phyloP scores from a whole-genome alignment of 129 eudicot genomes.

The Ambrosia artemisiifolia region DNA sequence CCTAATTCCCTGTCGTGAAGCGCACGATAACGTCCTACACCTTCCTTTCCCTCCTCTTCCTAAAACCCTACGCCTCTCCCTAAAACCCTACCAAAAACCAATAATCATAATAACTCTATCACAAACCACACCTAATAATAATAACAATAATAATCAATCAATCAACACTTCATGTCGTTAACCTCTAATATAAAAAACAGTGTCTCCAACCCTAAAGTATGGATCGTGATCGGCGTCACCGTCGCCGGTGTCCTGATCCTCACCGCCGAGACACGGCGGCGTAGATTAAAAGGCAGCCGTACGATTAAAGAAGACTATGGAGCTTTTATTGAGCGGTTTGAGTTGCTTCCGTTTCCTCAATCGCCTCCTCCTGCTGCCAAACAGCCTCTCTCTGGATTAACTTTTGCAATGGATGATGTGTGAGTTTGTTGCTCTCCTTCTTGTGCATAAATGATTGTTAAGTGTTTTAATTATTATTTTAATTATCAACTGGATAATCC shows the following conservation, averaged over 20 bases:
- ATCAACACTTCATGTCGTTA: conserved; percentile 8
- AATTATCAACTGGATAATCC: neutral
- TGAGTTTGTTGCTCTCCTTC: conserved; percentile 33
- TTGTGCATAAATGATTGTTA: neutral
- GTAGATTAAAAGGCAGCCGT: conserved; percentile 42
- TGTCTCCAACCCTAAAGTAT: conserved; percentile 59
- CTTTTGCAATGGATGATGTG: conserved; percentile 79
- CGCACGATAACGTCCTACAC: conserved; percentile 24
- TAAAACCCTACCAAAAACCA: conserved; percentile 28
- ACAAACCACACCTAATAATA: neutral
- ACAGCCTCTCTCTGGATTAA: conserved; percentile 46
- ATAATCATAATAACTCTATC: neutral
- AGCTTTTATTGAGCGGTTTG: conserved; percentile 69
- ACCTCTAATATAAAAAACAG: conserved; percentile 19
- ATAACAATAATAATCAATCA: neutral
- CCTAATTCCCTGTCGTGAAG: neutral
- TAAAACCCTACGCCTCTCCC: conserved; percentile 26
- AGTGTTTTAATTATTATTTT: neutral
- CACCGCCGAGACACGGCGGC: conserved; percentile 57
- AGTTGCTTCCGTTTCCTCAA: conserved; percentile 71
- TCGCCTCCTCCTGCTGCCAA: conserved; percentile 96
- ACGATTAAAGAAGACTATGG: conserved; percentile 67
- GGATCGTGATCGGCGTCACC: conserved; percentile 85
- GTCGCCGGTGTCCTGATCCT: conserved; percentile 75
- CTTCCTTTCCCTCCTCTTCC: neutral